Evolutionary conservation across 1,284 basidiomycete species (phyloP).

Genomic region (Rhodotorula sp.): DNA sequence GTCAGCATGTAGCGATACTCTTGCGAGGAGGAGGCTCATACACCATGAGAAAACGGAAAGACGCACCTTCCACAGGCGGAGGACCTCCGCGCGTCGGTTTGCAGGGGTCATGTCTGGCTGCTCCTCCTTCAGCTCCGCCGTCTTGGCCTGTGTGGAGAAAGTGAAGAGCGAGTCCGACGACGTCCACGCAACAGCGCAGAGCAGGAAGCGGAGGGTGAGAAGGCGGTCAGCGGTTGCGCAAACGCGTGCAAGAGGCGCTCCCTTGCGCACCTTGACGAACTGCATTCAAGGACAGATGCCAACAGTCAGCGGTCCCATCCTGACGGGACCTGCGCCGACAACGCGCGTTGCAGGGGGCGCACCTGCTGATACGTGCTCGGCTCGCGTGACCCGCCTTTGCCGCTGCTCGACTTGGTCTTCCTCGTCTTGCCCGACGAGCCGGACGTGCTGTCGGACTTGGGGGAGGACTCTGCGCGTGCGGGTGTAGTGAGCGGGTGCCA

Average conservation of each 20-base stretch:
- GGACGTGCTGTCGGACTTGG: background rate
- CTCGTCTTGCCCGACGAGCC: background rate
- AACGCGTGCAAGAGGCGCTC: no score
- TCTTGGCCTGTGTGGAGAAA: background rate
- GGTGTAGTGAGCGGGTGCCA: background rate
- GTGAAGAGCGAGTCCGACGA: no score
- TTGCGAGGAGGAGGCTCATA: no score
- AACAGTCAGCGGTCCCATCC: no score
- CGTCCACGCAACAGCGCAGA: no score
- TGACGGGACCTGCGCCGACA: no score
- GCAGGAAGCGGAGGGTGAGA: no score
- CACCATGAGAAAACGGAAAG: background rate
- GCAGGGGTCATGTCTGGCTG: background rate
- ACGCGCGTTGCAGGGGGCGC: no score
- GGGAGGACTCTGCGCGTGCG: background rate
- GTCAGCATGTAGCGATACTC: background rate
- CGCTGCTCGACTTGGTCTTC: background rate
- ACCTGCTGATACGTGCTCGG: no score
- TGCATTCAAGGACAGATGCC: no score
- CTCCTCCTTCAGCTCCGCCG: background rate
- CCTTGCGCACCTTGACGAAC: no score
- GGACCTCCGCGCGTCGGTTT: background rate
- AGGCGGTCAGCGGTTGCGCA: no score
- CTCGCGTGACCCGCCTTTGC: background rate
- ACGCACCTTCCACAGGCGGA: conserved; percentile 1